These are phyloP conservation scores for Chalciporus piperatus DNA, from an alignment of 768 basidiomycete genomes.

Conservation along the genomic window DNA sequence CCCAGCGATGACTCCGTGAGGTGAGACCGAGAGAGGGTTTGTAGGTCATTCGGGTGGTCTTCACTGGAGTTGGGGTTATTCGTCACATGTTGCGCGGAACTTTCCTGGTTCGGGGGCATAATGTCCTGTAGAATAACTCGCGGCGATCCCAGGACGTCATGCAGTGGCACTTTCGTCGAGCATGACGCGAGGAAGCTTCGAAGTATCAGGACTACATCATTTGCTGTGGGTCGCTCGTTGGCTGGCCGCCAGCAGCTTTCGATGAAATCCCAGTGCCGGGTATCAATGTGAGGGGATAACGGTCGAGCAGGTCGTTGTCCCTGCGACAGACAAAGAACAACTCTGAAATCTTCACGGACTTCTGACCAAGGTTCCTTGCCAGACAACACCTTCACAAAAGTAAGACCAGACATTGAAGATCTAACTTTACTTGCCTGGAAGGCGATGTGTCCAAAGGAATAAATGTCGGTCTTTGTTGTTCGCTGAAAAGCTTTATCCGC, in stretches of 20 bases:
- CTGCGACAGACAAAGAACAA: neutral
- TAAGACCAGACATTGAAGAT: neutral
- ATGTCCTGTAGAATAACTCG: too few relatives aligned
- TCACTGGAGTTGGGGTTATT: neutral
- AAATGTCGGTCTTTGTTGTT: constrained; percentile 9
- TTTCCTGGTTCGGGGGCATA: too few relatives aligned
- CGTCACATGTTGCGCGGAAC: too few relatives aligned
- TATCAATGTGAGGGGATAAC: constrained; percentile 1
- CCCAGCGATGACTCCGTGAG: constrained; percentile 29
- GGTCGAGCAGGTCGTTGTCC: constrained; percentile 6
- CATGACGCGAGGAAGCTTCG: too few relatives aligned
- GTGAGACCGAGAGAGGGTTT: neutral
- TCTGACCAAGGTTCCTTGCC: neutral
- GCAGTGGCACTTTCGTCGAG: too few relatives aligned
- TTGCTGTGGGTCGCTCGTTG: neutral
- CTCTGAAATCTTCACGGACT: neutral
- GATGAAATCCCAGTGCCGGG: constrained; percentile 6
- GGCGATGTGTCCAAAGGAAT: constrained; percentile 6
- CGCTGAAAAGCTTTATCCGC: neutral
- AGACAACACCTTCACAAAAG: constrained; percentile 2
- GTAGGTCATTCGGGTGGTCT: neutral
- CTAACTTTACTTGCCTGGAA: constrained; percentile 3
- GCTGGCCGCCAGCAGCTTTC: constrained; percentile 3
- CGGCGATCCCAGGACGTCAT: too few relatives aligned
- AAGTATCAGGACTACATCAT: too few relatives aligned